These are phyloP conservation scores for Citrus hindsii DNA, from an alignment of 345 rosid species.

Conservation along the genomic window DNA sequence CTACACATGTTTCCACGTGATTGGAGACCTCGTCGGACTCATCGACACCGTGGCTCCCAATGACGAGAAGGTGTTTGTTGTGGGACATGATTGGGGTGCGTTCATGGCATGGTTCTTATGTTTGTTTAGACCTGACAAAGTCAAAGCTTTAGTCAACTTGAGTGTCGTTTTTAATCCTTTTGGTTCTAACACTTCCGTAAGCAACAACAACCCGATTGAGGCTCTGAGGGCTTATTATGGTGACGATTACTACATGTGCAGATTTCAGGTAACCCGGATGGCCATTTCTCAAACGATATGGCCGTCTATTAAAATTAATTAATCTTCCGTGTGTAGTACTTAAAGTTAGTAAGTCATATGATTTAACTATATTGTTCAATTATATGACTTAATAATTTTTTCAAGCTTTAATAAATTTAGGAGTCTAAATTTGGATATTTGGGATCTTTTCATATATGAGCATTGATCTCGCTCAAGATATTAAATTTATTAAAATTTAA, in stretches of 20 bases:
- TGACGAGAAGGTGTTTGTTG: conserved; percentile 49
- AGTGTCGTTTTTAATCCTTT: conserved; percentile 28
- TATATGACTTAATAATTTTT: too few relatives aligned
- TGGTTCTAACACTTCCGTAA: conserved; percentile 8
- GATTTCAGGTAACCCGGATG: conserved; percentile 49
- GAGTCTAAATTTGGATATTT: too few relatives aligned
- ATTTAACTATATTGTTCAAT: too few relatives aligned
- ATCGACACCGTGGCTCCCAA: conserved; percentile 38
- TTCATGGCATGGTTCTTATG: conserved; percentile 53
- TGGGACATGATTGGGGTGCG: conserved; percentile 81
- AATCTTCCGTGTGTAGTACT: too few relatives aligned
- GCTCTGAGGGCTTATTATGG: conserved; percentile 40
- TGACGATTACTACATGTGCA: conserved; percentile 74
- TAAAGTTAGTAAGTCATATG: too few relatives aligned
- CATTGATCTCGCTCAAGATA: too few relatives aligned
- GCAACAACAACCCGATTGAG: conserved; percentile 18
- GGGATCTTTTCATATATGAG: too few relatives aligned
- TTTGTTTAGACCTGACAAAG: conserved; percentile 54
- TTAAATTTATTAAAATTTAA: too few relatives aligned
- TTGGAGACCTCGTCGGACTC: conserved; percentile 50
- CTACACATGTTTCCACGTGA: conserved; percentile 50
- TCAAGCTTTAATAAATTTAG: too few relatives aligned
- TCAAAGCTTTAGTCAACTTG: conserved; percentile 56
- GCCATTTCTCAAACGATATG: too few relatives aligned
- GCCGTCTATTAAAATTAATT: too few relatives aligned